Base-by-base conservation (phyloP, 2,329 filamentous ascomycete species). In the Pseudogymnoascus destructans region DNA sequence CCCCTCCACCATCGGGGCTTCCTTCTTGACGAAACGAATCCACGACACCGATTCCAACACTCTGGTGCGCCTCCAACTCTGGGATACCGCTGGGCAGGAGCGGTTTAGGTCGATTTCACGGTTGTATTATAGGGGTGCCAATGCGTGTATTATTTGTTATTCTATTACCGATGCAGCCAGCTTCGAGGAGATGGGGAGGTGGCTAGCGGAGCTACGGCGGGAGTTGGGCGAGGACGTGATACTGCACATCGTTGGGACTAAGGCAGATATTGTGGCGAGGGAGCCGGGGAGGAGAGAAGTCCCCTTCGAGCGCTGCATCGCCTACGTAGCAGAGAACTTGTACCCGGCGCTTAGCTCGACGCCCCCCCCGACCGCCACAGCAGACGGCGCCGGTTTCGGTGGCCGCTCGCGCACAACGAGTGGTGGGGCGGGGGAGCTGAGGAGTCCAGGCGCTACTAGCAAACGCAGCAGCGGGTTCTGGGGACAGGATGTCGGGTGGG, bases 71-170 rank as follows among this genome's bases (percentile, higher is more conserved):
- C 77, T 96, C 35, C 91, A 96, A 69, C 95, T 96, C 64, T 96
- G 91, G 91, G 91, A 96, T 70, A 96, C 91, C 77, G 83, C 92
- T 59, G 92, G 92, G 61, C 92, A 98, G 70, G 92, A 98, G 75
- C 84, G 92, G 59, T 98, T 97, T 71, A 84, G 92, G 66, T 91
- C 87, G 62, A 97, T 98, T 67, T 95, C 89, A 8, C 86, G 91
- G 59, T 82, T 98, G 58, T 97, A 97, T 77, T 98, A 98, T 74
- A 86, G 92, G 68, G 91, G 91, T 69, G 92, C 92, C 62, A 92
- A 95, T 69, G 91, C 91, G 60, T 93, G 89, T 67, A 89, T 96
- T 61, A 80, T 96, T 52, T 95, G 91, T 78, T 96, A 96, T 75
- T 88, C 88, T 74, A 95, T 96, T 70, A 95, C 90, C 61, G 86